phyloP scores from a whole-genome alignment of 192 early-diverging fungal species.

The Spizellomyces sp. region DNA sequence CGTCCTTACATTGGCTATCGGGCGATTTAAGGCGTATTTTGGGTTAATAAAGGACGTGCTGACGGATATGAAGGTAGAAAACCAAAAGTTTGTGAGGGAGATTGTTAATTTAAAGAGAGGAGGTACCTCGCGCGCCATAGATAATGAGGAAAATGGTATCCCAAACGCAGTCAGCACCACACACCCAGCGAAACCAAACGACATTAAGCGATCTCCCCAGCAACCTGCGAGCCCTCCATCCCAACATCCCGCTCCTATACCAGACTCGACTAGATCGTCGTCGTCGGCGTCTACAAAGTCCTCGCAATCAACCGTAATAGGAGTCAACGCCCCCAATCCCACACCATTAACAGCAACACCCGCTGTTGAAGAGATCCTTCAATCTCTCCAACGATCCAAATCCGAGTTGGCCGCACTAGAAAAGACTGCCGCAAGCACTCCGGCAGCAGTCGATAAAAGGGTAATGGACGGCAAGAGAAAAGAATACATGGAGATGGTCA shows the following conservation, averaged over 20 bases:
- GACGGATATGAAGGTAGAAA: slow-evolving; percentile 6
- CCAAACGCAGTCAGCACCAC: background rate
- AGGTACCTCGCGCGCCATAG: background rate
- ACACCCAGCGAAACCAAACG: background rate
- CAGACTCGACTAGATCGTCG: background rate
- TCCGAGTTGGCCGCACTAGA: background rate
- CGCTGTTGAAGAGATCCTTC: background rate
- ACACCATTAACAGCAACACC: background rate
- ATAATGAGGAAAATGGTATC: too few relatives aligned
- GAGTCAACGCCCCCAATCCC: background rate
- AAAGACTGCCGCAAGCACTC: background rate
- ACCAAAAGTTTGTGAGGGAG: background rate
- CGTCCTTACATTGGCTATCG: background rate
- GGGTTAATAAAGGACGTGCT: background rate
- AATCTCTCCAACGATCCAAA: background rate
- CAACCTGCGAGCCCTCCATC: background rate
- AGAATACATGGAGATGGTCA: slow-evolving; percentile 14
- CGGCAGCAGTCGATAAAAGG: background rate
- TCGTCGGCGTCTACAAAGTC: background rate
- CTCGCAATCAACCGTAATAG: background rate
- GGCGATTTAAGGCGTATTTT: slow-evolving; percentile 3
- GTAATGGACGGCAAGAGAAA: background rate
- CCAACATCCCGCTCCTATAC: background rate
- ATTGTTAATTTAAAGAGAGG: background rate
- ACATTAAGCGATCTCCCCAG: background rate